These are phyloP conservation scores for Lumnitzera littorea DNA, from an alignment of 345 rosid genomes.

Conservation along the genomic window DNA sequence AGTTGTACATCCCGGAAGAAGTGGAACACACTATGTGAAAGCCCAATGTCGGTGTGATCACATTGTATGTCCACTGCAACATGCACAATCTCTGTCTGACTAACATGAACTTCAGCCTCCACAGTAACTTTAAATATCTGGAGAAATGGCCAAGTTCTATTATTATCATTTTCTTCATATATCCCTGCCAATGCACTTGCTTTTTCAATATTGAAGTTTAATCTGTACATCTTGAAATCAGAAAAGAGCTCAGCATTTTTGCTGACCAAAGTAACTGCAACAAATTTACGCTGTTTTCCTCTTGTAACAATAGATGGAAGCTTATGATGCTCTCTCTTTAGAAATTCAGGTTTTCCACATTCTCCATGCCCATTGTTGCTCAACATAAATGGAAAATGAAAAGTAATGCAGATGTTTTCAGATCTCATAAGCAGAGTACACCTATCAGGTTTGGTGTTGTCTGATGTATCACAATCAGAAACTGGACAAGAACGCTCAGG, in stretches of 20 bases:
- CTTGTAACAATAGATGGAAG: constrained; percentile 16
- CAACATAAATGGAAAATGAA: constrained; percentile 44
- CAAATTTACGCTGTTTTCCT: constrained; percentile 37
- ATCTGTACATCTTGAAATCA: constrained; percentile 31
- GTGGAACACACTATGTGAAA: constrained; percentile 61
- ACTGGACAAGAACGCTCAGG: constrained; percentile 23
- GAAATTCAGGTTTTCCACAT: constrained; percentile 24
- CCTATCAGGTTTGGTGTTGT: constrained; percentile 17
- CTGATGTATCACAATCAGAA: constrained; percentile 19
- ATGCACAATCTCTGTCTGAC: constrained; percentile 23
- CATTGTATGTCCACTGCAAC: constrained; percentile 36
- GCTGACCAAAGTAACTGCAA: constrained; percentile 36
- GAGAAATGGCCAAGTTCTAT: constrained; percentile 53
- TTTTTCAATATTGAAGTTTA: constrained; percentile 46
- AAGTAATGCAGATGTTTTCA: constrained; percentile 42
- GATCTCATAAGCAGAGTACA: constrained; percentile 29
- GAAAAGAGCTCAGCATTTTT: constrained; percentile 35
- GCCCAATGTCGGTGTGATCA: constrained; percentile 49
- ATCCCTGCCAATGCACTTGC: constrained; percentile 33
- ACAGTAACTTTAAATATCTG: constrained; percentile 43
- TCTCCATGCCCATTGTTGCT: constrained; percentile 23
- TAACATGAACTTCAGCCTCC: constrained; percentile 33
- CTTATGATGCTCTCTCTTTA: constrained; percentile 18
- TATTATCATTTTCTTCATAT: constrained; percentile 22
- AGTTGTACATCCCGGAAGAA: constrained; percentile 55